phyloP scores from a whole-genome alignment of 768 basidiomycete genomes.

The Lentinus brumalis region DNA sequence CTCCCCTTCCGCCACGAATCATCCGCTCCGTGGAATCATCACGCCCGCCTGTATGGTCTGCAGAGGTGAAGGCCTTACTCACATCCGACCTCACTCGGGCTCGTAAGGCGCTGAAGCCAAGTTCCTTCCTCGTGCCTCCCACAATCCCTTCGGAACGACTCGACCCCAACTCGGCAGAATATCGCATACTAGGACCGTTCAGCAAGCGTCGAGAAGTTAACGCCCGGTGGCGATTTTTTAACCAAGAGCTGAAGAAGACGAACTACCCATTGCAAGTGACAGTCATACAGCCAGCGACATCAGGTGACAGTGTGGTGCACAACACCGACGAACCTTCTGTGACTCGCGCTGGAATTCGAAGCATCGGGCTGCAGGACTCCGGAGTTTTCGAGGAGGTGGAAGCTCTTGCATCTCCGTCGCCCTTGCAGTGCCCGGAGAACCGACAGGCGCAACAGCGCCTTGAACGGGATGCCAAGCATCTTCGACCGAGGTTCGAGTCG shows the following conservation, averaged over 20 bases:
- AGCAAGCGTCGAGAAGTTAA: slow-evolving; percentile 79
- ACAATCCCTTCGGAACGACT: slow-evolving; percentile 58
- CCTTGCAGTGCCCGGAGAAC: slow-evolving; percentile 17
- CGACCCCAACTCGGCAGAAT: slow-evolving; percentile 58
- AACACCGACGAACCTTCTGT: slow-evolving; percentile 19
- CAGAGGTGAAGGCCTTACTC: slow-evolving; percentile 64
- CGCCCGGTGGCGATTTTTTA: slow-evolving; percentile 67
- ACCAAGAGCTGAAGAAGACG: slow-evolving; percentile 53
- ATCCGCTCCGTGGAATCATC: slow-evolving; percentile 55
- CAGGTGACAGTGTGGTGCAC: not conserved
- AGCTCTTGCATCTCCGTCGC: slow-evolving; percentile 41
- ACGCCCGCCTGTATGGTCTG: slow-evolving; percentile 66
- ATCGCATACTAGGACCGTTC: slow-evolving; percentile 59
- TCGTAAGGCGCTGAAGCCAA: slow-evolving; percentile 45
- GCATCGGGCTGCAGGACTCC: slow-evolving; percentile 44
- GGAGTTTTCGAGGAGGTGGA: slow-evolving; percentile 49
- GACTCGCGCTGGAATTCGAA: slow-evolving; percentile 33
- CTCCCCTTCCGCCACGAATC: slow-evolving; percentile 45
- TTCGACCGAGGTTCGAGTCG: slow-evolving; percentile 4
- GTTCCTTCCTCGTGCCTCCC: slow-evolving; percentile 51
- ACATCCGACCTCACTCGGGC: slow-evolving; percentile 49
- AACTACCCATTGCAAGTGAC: slow-evolving; percentile 59
- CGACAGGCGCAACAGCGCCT: slow-evolving; percentile 3
- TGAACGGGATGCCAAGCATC: not conserved
- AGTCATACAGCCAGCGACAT: slow-evolving; percentile 18